Evolutionary conservation across 192 early-diverging fungal genomes (phyloP).

Genomic region (Gaertneriomyces sp.): DNA sequence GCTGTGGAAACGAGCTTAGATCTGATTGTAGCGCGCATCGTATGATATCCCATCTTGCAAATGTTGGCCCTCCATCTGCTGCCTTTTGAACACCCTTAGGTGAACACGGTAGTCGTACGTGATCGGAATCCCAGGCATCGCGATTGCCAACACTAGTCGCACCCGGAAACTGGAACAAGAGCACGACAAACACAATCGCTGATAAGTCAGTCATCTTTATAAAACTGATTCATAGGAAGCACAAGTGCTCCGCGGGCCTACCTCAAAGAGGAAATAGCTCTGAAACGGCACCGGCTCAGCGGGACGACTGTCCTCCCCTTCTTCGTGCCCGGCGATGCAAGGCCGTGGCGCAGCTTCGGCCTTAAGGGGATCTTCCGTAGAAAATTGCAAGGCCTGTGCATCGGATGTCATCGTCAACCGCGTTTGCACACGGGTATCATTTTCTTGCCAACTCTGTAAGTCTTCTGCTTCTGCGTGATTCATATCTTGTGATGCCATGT

Average conservation of each 20-base stretch:
- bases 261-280: not conserved
- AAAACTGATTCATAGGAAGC: not conserved
- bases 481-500: not conserved
- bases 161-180: not conserved
- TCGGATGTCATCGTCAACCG: not conserved
- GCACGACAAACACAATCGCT: not conserved
- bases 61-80: not conserved
- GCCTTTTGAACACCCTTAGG: conserved; percentile 1
- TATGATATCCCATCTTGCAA: conserved; percentile 21
- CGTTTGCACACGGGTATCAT: not conserved
- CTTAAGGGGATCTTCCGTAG: too few species aligned
- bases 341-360: too few species aligned
- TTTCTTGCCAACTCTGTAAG: too few species aligned
- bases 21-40: not conserved
- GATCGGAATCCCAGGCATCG: conserved; percentile 13
- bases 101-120: conserved; percentile 22
- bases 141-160: not conserved
- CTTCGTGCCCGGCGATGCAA: too few species aligned
- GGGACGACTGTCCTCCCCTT: not conserved
- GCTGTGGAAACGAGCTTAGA: not conserved
- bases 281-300: not conserved
- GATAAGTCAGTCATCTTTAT: not conserved
- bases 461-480: not conserved
- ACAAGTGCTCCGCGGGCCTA: not conserved
- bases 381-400: too few species aligned